A percentile compares a stretch with the other conserved stretches of the same genome.
Evolutionary conservation across 768 basidiomycete species (phyloP).

Genomic region (Rhodotorula babjevae): DNA sequence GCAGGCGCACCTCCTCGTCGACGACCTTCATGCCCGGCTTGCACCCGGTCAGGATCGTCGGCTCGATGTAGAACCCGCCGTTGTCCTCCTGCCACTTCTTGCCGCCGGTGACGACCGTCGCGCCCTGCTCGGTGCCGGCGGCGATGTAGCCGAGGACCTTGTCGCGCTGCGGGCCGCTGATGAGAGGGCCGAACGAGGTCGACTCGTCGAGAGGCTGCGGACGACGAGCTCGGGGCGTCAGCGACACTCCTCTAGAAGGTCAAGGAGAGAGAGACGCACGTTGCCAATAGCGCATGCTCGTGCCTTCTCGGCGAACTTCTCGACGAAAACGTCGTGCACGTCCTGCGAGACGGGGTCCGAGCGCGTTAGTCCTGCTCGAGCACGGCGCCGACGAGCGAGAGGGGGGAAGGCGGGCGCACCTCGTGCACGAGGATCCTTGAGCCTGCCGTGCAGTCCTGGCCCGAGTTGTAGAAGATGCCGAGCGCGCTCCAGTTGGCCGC

Average conservation of each 20-base stretch:
- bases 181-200: slow-evolving; percentile 71
- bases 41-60: slow-evolving; percentile 84
- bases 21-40: slow-evolving; percentile 73
- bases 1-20: slow-evolving; percentile 54
- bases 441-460: slow-evolving; percentile 71
- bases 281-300: slow-evolving; percentile 58
- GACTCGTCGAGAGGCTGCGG: slow-evolving; percentile 47
- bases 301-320: slow-evolving; percentile 50
- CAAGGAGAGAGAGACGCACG: slow-evolving; percentile 34
- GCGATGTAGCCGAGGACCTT: slow-evolving; percentile 83
- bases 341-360: slow-evolving; percentile 25
- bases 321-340: slow-evolving; percentile 70
- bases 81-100: slow-evolving; percentile 50
- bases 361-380: no score
- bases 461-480: slow-evolving; percentile 48
- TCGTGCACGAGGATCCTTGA: slow-evolving; percentile 91
- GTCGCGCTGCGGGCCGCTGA: slow-evolving; percentile 66
- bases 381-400: no score
- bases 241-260: slow-evolving; percentile 77
- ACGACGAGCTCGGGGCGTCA: slow-evolving; percentile 54
- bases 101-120: slow-evolving; percentile 63
- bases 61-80: slow-evolving; percentile 75
- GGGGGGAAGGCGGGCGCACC: background rate
- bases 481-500: slow-evolving; percentile 49
- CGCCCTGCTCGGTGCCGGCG: slow-evolving; percentile 77